A percentile compares a stretch with the other conserved stretches of the same genome.
Evolutionary conservation across 2,329 filamentous ascomycete genomes (phyloP).

Genomic region (Penicillium expansum): DNA sequence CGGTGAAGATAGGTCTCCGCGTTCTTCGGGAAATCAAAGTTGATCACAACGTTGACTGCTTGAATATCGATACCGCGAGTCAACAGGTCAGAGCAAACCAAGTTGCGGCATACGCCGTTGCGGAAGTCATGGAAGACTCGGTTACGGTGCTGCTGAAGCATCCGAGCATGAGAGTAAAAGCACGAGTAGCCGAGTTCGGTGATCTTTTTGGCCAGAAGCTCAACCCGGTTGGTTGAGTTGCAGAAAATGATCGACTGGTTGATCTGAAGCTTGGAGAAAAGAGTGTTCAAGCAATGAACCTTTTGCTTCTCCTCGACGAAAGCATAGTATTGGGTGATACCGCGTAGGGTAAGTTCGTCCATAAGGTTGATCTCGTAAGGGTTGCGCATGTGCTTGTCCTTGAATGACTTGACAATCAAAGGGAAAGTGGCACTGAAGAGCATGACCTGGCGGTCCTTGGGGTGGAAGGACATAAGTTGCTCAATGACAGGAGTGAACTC

Average conservation of each 20-base stretch:
- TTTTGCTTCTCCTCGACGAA: constrained; percentile 99
- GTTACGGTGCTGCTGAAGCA: constrained; percentile 95
- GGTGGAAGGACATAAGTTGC: constrained; percentile 90
- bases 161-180: constrained; percentile 98
- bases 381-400: constrained; percentile 92
- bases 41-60: constrained; percentile 99
- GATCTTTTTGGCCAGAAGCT: constrained; percentile 97
- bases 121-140: constrained; percentile 99
- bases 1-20: constrained; percentile 98
- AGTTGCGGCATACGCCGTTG: constrained; percentile 94
- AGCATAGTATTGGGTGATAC: constrained; percentile 98
- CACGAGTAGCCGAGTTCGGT: constrained; percentile 98
- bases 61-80: constrained; percentile 99
- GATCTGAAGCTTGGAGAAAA: constrained; percentile 98
- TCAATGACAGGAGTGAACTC: constrained; percentile 98
- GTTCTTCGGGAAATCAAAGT: constrained; percentile 99
- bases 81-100: constrained; percentile 95
- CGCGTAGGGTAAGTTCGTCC: constrained; percentile 96
- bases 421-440: constrained; percentile 98
- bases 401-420: constrained; percentile 94
- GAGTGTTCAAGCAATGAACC: constrained; percentile 96
- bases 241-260: constrained; percentile 99
- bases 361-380: constrained; percentile 99
- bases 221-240: constrained; percentile 97
- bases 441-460: constrained; percentile 98